A percentile compares a stretch with the other conserved stretches of the same genome.
Evolutionary conservation across 1,284 basidiomycete genomes (phyloP).

Genomic region (Cryptococcus neoformans): DNA sequence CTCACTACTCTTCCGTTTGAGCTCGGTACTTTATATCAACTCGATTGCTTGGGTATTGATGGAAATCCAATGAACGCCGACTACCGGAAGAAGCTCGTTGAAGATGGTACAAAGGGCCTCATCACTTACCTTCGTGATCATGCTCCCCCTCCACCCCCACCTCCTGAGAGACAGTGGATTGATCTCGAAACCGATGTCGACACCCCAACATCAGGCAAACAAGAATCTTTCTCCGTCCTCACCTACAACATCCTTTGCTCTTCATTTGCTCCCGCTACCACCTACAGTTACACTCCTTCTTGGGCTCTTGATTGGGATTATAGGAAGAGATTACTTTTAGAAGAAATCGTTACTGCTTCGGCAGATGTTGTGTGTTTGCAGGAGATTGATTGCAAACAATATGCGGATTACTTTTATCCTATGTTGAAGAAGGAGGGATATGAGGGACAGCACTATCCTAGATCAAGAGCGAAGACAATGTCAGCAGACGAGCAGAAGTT

Average conservation of each 20-base stretch:
- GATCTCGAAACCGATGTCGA: slow-evolving; percentile 65
- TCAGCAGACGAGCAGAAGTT: slow-evolving; percentile 75
- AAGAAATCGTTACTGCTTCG: slow-evolving; percentile 78
- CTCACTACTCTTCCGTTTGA: slow-evolving; percentile 79
- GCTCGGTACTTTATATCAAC: slow-evolving; percentile 85
- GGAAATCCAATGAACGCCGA: slow-evolving; percentile 86
- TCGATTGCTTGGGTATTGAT: slow-evolving; percentile 91
- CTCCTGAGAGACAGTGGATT: slow-evolving; percentile 81
- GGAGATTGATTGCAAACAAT: slow-evolving; percentile 91
- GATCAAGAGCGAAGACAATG: slow-evolving; percentile 93
- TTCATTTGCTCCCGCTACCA: slow-evolving; percentile 78
- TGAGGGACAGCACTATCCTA: slow-evolving; percentile 91
- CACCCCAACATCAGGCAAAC: slow-evolving; percentile 51
- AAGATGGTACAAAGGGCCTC: slow-evolving; percentile 85
- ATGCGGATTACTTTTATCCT: slow-evolving; percentile 87
- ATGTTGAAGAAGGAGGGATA: slow-evolving; percentile 76
- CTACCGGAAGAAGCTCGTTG: slow-evolving; percentile 78
- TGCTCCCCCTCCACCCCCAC: slow-evolving; percentile 74
- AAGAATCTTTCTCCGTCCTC: slow-evolving; percentile 72
- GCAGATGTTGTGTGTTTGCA: slow-evolving; percentile 88
- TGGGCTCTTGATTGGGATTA: slow-evolving; percentile 98
- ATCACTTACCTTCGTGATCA: slow-evolving; percentile 60
- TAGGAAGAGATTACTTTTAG: slow-evolving; percentile 83
- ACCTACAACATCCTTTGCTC: slow-evolving; percentile 97
- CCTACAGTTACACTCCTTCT: slow-evolving; percentile 95